Evolutionary conservation across 805 yeast species (phyloP), one percentile per base, ranked within the genome.

Genomic region (Lipomyces mesembrius): DNA sequence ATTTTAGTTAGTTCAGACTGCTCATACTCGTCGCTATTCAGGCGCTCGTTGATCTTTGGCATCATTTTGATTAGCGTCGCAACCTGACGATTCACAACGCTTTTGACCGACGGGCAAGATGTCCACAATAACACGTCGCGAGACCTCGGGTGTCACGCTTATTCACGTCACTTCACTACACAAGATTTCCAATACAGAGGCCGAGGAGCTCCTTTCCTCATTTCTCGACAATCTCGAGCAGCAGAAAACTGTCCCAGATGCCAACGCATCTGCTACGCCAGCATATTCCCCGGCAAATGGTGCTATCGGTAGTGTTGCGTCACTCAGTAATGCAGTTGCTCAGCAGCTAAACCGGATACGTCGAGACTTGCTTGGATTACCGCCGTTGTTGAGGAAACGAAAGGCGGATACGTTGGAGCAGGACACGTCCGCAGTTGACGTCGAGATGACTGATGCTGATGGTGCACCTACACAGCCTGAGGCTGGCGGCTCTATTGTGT

Each of bases 301-400:
- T 5, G 32, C 52, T 7, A 43, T 46, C 22, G 57, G 64, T 6
- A 35, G 34, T 49, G 49, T 27, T 3, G 53, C 62, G 25, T 57
- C 65, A 11, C 79, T 86, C 61, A 76, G 75, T 17, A 78, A 74
- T 22, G 81, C 85, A 34, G 80, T 84, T 22, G 73, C 81, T 68
- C 81, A 90, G 65, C 96, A 90, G 79, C 80, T 91, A 73, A 84
- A 82, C 73, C 83, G 96, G 75, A 80, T 90, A 53, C 94, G 88
- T 75, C 84, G 96, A 78, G 91, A 89, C 70, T 84, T 90, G 71
- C 82, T 92, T 71, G 96, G 96, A 0, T 82, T 91, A 65, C 94
- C 96, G 9, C 96, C 96, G 1, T 25, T 67, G 51, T 27, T 59
- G 49, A 56, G 71, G 27, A 68, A 69, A 49, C 71, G 72, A 20